Conservation (phyloP, 768 basidiomycete species). For the Pleurotus cornucopiae region DNA sequence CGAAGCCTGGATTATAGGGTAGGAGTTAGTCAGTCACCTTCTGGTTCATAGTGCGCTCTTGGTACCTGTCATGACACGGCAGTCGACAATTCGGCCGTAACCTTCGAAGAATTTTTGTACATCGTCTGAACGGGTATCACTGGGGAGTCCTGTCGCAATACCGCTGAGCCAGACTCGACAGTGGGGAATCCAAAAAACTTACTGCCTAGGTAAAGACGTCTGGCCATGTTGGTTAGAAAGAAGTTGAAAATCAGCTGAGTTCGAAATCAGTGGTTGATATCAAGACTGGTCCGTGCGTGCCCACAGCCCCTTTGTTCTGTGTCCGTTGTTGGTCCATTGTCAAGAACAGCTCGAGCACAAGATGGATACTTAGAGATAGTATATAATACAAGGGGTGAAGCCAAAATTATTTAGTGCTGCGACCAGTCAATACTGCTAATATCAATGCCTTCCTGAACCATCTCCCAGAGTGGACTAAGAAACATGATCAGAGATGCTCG, state of each 20-base stretch:
- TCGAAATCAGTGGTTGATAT: constrained; percentile 29
- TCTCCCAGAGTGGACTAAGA: constrained; percentile 92
- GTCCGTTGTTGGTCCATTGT: too few species aligned
- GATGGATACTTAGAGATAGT: not conserved
- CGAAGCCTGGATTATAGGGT: constrained; percentile 56
- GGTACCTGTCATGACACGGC: constrained; percentile 89
- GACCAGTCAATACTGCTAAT: constrained; percentile 95
- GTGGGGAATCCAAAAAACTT: constrained; percentile 20
- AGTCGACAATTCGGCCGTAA: constrained; percentile 84
- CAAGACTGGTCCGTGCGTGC: constrained; percentile 15
- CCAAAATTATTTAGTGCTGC: constrained; percentile 51
- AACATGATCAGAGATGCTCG: constrained; percentile 10
- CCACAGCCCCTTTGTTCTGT: too few species aligned
- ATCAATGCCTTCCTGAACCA: constrained; percentile 99
- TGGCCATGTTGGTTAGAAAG: constrained; percentile 58
- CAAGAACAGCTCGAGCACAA: not conserved
- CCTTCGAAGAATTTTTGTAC: constrained; percentile 88
- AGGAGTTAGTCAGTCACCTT: constrained; percentile 11
- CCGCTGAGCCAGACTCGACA: not conserved
- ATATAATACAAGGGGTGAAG: constrained; percentile 3
- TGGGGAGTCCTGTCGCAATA: constrained; percentile 59
- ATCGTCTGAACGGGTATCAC: constrained; percentile 80
- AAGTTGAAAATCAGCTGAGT: constrained; percentile 37
- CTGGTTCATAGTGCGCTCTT: constrained; percentile 20
- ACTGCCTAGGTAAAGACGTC: constrained; percentile 87